Evolutionary conservation across 768 basidiomycete species (phyloP).

Genomic region (Pleurotus eryngii): DNA sequence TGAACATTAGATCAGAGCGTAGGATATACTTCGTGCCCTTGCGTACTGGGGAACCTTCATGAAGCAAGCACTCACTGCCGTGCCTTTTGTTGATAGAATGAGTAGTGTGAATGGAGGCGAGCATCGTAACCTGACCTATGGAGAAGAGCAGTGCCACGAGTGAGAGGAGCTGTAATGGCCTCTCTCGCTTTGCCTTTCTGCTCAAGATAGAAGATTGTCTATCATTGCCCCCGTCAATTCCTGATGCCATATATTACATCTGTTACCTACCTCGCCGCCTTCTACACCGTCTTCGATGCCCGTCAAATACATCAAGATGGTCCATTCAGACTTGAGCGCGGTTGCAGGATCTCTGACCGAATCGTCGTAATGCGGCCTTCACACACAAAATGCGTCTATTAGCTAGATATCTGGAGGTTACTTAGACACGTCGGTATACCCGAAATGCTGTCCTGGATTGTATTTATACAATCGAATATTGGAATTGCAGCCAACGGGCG

Average conservation of each 20-base stretch:
- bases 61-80: conserved; percentile 68
- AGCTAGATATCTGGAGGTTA: neutral
- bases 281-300: conserved; percentile 71
- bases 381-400: conserved; percentile 10
- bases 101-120: neutral
- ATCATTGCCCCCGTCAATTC: neutral
- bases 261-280: conserved; percentile 55
- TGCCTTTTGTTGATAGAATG: conserved; percentile 38
- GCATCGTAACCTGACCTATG: conserved; percentile 46
- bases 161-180: conserved; percentile 49
- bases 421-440: conserved; percentile 29
- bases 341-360: conserved; percentile 56
- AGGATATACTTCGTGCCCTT: conserved; percentile 71
- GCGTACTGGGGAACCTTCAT: conserved; percentile 63
- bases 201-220: conserved; percentile 72
- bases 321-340: conserved; percentile 73
- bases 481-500: conserved; percentile 61
- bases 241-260: neutral
- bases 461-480: conserved; percentile 78
- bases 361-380: conserved; percentile 68
- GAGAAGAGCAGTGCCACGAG: conserved; percentile 60
- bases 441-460: conserved; percentile 60
- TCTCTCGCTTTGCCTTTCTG: conserved; percentile 46
- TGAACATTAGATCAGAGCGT: conserved; percentile 71
- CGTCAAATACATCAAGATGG: conserved; percentile 68